Evolutionary conservation across 352 stramenopile species (phyloP).

Genomic region (Pythium rishiriense): DNA sequence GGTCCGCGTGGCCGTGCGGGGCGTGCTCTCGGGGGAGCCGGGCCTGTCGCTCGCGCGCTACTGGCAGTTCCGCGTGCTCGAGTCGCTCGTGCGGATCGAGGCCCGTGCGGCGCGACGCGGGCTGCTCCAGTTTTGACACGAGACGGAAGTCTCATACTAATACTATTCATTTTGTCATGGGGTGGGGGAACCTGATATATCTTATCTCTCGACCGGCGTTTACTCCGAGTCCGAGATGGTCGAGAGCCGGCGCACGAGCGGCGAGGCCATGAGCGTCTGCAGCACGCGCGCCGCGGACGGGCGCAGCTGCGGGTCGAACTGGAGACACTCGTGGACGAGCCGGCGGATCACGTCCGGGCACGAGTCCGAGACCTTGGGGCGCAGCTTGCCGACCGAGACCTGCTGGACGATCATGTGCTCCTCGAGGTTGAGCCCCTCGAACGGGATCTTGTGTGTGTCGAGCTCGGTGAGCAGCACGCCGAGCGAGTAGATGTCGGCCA

Average conservation of each 20-base stretch:
- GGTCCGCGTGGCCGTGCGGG: slow-evolving; percentile 1
- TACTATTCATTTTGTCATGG: neutral
- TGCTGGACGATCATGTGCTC: slow-evolving; percentile 83
- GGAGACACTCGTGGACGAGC: slow-evolving; percentile 76
- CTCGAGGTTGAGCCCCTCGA: slow-evolving; percentile 41
- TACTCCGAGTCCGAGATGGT: slow-evolving; percentile 47
- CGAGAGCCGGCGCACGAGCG: slow-evolving; percentile 50
- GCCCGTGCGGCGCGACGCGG: neutral
- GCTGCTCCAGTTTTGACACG: slow-evolving; percentile 1
- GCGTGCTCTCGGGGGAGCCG: neutral
- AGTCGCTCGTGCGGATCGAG: slow-evolving; percentile 4
- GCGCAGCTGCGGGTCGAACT: slow-evolving; percentile 72
- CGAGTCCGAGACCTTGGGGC: slow-evolving; percentile 70
- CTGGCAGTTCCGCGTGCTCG: slow-evolving; percentile 10
- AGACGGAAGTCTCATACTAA: neutral
- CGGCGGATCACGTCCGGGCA: slow-evolving; percentile 80
- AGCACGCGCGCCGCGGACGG: slow-evolving; percentile 70
- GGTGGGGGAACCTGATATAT: no score
- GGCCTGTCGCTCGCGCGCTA: neutral
- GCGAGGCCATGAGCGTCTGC: slow-evolving; percentile 69
- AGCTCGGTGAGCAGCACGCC: slow-evolving; percentile 46
- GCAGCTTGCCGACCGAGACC: slow-evolving; percentile 75
- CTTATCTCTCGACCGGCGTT: no score
- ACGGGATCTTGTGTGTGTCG: slow-evolving; percentile 61
- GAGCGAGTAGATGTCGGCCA: slow-evolving; percentile 53